Conservation (phyloP, 106 monocot genomes). For the Acanthochlamys bracteata region DNA sequence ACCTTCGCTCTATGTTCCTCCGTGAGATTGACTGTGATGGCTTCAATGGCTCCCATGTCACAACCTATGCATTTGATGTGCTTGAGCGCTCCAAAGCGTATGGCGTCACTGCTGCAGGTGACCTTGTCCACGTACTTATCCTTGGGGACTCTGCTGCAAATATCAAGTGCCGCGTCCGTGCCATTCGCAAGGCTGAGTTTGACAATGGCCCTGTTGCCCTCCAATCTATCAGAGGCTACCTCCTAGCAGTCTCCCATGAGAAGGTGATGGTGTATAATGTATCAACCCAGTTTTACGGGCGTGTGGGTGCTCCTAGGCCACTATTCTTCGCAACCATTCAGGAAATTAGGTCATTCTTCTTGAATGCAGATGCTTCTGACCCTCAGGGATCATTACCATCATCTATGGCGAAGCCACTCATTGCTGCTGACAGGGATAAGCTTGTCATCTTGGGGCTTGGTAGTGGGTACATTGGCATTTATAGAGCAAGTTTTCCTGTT, state of each 20-base stretch:
- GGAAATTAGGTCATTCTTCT: constrained; percentile 59
- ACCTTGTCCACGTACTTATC: constrained; percentile 58
- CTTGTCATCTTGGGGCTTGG: constrained; percentile 70
- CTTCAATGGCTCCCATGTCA: constrained; percentile 57
- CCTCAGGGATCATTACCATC: constrained; percentile 5
- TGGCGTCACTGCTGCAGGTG: constrained; percentile 63
- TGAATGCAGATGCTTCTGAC: constrained; percentile 14
- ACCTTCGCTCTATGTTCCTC: constrained; percentile 65
- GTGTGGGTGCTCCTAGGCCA: constrained; percentile 56
- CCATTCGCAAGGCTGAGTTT: constrained; percentile 61
- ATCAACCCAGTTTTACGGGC: constrained; percentile 71
- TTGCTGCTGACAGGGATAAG: constrained; percentile 71
- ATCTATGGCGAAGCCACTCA: constrained; percentile 30
- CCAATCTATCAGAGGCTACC: constrained; percentile 69
- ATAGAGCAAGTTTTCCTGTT: constrained; percentile 58
- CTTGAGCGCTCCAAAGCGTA: constrained; percentile 79
- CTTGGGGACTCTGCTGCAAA: constrained; percentile 50
- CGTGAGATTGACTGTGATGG: constrained; percentile 77
- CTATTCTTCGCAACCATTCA: constrained; percentile 53
- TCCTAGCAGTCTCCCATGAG: constrained; percentile 44
- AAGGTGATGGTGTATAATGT: constrained; percentile 74
- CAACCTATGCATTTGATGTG: constrained; percentile 58
- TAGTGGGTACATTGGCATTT: constrained; percentile 62
- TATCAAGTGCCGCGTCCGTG: constrained; percentile 75
- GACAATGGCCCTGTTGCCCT: constrained; percentile 39